A percentile compares a stretch with the other conserved stretches of the same genome.
Evolutionary conservation across 768 basidiomycete species (phyloP).

Genomic region (Fistulinella prunicolor): DNA sequence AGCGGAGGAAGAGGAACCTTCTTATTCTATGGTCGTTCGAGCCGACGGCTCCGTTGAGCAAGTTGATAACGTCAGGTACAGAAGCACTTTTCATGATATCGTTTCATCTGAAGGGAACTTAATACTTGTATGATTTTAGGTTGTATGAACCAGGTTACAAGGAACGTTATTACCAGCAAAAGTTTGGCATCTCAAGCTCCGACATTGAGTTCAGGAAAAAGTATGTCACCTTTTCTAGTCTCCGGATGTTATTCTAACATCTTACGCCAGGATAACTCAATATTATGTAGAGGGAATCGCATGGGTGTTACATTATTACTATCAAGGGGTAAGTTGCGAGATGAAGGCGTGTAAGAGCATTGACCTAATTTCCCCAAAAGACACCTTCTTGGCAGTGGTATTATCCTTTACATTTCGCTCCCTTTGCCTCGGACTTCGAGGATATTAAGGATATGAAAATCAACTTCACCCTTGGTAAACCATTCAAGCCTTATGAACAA

Average conservation of each 20-base stretch:
- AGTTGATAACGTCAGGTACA: slow-evolving; percentile 88
- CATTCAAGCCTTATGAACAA: slow-evolving; percentile 97
- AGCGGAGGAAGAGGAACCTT: slow-evolving; percentile 47
- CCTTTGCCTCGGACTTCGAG: slow-evolving; percentile 93
- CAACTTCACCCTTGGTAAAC: slow-evolving; percentile 73
- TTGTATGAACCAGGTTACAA: slow-evolving; percentile 96
- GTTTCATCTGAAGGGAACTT: slow-evolving; percentile 3
- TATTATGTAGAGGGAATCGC: slow-evolving; percentile 91
- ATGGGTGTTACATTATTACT: slow-evolving; percentile 98
- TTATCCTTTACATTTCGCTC: slow-evolving; percentile 97
- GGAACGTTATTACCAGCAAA: slow-evolving; percentile 91
- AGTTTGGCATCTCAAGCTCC: slow-evolving; percentile 76
- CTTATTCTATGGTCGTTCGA: slow-evolving; percentile 71
- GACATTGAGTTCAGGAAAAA: slow-evolving; percentile 69
- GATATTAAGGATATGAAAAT: slow-evolving; percentile 78
- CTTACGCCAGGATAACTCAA: slow-evolving; percentile 59
- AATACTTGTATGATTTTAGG: slow-evolving; percentile 39
- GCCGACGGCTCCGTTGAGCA: slow-evolving; percentile 93
- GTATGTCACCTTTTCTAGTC: slow-evolving; percentile 43
- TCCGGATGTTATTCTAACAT: slow-evolving; percentile 5
- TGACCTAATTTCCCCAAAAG: slow-evolving; percentile 37
- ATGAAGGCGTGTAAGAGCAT: background rate
- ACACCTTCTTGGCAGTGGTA: slow-evolving; percentile 98
- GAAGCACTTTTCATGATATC: slow-evolving; percentile 13
- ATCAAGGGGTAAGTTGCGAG: slow-evolving; percentile 77